Evolutionary conservation across 257 asterid genomes (phyloP).

Genomic region (Parsonsia alboflavescens): DNA sequence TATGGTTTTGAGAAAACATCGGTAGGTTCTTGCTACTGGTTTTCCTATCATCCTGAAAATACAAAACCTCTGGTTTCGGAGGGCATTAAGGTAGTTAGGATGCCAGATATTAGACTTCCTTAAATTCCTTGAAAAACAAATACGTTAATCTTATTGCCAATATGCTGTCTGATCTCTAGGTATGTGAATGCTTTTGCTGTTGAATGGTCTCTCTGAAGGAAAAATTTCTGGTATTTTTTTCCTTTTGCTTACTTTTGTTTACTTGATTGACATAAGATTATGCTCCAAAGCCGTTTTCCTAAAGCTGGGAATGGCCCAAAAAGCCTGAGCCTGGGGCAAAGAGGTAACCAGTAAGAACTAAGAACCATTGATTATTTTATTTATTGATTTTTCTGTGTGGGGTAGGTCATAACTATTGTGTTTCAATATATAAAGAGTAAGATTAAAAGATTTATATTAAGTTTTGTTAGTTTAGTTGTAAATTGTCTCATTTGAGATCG

Average conservation of each 20-base stretch:
- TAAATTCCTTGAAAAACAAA: not conserved
- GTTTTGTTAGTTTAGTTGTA: too few species aligned
- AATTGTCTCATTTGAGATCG: too few species aligned
- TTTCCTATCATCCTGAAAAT: not conserved
- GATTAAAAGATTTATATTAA: too few species aligned
- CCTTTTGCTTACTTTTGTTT: not conserved
- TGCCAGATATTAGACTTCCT: not conserved
- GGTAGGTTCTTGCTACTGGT: not conserved
- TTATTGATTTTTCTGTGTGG: too few species aligned
- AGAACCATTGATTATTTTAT: not conserved
- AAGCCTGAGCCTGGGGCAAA: not conserved
- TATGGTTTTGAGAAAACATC: slow-evolving; percentile 5
- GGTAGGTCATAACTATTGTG: too few species aligned
- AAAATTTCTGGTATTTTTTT: not conserved
- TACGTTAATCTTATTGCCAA: not conserved
- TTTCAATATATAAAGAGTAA: too few species aligned
- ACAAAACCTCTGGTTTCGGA: not conserved
- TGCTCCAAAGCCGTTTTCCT: not conserved
- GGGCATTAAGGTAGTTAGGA: not conserved
- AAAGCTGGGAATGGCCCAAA: slow-evolving; percentile 1
- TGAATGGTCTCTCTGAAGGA: not conserved
- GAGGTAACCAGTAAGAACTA: slow-evolving; percentile 8
- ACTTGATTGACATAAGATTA: not conserved
- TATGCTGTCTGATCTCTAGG: not conserved
- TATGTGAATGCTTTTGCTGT: not conserved